Evolutionary conservation across 2,329 filamentous ascomycete species (phyloP).

Genomic region (Trichoderma hamatum): DNA sequence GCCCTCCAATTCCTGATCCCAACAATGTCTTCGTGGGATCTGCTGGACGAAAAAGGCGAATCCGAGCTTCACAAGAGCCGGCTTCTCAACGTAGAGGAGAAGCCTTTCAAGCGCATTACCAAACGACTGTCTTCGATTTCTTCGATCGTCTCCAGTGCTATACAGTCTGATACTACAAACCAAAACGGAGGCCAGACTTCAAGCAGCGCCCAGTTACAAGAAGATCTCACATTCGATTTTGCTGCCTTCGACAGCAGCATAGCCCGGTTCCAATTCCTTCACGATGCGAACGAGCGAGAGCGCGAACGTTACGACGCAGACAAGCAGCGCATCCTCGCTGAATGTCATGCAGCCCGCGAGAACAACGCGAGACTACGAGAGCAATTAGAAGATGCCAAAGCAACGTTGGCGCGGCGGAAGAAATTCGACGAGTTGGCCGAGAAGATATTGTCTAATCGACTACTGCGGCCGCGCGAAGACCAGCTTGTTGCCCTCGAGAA

Average conservation of each 20-base stretch:
- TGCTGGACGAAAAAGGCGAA: constrained; percentile 76
- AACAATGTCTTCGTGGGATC: constrained; percentile 57
- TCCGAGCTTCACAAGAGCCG: constrained; percentile 85
- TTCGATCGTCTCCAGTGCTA: constrained; percentile 55
- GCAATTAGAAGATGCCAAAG: constrained; percentile 77
- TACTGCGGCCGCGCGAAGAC: constrained; percentile 82
- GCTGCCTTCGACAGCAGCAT: constrained; percentile 85
- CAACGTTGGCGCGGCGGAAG: constrained; percentile 76
- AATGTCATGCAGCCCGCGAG: constrained; percentile 75
- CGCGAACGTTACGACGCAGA: constrained; percentile 81
- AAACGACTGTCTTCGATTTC: constrained; percentile 75
- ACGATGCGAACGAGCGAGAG: constrained; percentile 80
- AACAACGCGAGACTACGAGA: constrained; percentile 72
- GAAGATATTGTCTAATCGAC: constrained; percentile 78
- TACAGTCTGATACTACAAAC: constrained; percentile 30
- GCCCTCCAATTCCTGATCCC: neutral
- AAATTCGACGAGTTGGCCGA: constrained; percentile 87
- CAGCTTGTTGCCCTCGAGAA: constrained; percentile 77
- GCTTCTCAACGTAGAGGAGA: constrained; percentile 87
- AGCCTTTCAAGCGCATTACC: constrained; percentile 85
- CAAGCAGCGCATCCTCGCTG: constrained; percentile 75
- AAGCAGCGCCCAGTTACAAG: constrained; percentile 63
- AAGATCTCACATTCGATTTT: constrained; percentile 87
- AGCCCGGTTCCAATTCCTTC: constrained; percentile 83
- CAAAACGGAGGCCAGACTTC: constrained; percentile 49